Base-by-base conservation (phyloP, 2,329 filamentous ascomycete genomes). In the Trichocomaceae sp. region DNA sequence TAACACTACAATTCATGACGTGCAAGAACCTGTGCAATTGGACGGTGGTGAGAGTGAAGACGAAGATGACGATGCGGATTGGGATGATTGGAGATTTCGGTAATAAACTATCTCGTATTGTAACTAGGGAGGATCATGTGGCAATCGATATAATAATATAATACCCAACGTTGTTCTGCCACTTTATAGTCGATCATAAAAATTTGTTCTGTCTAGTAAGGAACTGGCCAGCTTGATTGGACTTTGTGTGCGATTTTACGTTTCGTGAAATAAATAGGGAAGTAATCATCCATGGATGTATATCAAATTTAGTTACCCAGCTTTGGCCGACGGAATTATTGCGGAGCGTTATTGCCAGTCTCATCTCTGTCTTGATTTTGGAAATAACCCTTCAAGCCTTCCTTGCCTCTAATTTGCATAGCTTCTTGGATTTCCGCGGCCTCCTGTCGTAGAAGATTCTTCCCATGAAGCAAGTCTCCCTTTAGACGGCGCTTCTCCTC, bases 61-160 rank as follows among this genome's bases (percentile, higher is more conserved):
- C 2, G 74, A 75, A 0, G 76, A 78, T 1, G 77, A 77, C 67
- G 73, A 76, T 63, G 67, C 44, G 41, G 71, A 71, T 44, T 76
- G 73, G 69, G 73, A 77, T 62, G 68, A 72, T 58, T 75, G 72
- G 73, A 66, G 68, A 56, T 73, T 75, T 56, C 68, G 63, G 55
- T 68, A 48, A 29, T 45, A 44, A 20, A n/a, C 59, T 63, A 59
- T 19, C 35, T 23, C 23, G 37, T 31, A 26, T 56, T 33, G 46
- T 15, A 23, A 47, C n/a, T 48, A 39, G 19, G 39, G 17, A 42
- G 8, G n/a, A 22, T 22, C 17, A 20, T 42, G 39, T 22, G 19
- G 17, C 19, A 22, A 42, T 22, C 17, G 17, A 20, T 42, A 19
- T 42, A 42, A 42, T 42, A 17, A 20, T 42, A 19, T 42, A 42